phyloP scores from a whole-genome alignment of 2,329 filamentous ascomycete genomes.

The Pseudogymnoascus sp. region DNA sequence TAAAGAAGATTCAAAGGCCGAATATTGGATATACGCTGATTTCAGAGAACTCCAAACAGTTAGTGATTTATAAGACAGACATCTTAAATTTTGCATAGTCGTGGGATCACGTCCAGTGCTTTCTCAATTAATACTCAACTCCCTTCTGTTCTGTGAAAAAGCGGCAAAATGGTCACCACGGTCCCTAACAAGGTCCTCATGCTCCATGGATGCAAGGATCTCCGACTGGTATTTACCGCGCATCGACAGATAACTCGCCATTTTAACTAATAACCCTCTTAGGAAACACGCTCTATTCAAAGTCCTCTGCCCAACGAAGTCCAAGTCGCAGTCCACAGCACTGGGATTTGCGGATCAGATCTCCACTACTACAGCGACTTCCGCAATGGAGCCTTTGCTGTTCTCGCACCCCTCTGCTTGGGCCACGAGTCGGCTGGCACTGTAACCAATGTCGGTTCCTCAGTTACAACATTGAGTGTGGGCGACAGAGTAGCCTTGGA shows the following conservation, averaged over 20 bases:
- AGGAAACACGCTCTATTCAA: slow-evolving; percentile 21
- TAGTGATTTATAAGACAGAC: background rate
- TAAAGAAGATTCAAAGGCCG: background rate
- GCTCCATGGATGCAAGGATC: slow-evolving; percentile 28
- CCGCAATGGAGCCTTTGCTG: slow-evolving; percentile 92
- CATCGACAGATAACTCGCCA: background rate
- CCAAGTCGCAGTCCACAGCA: slow-evolving; percentile 80
- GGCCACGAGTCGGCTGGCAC: slow-evolving; percentile 88
- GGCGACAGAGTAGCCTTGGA: slow-evolving; percentile 92
- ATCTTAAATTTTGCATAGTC: background rate
- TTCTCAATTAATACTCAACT: background rate
- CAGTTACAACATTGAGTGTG: slow-evolving; percentile 65
- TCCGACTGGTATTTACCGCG: slow-evolving; percentile 24
- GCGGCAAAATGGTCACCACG: background rate
- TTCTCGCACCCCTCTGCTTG: slow-evolving; percentile 77
- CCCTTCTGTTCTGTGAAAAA: background rate
- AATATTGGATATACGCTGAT: background rate
- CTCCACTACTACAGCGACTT: slow-evolving; percentile 96
- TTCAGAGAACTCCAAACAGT: background rate
- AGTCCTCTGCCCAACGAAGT: slow-evolving; percentile 48
- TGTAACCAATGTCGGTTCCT: slow-evolving; percentile 70
- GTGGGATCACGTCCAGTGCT: background rate
- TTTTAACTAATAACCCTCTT: background rate
- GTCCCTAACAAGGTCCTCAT: slow-evolving; percentile 13
- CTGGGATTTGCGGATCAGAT: slow-evolving; percentile 93